Percentiles rank a stretch among this genome's conserved stretches.
phyloP scores from a whole-genome alignment of 768 basidiomycete species.

The Cystobasidium onofrii region DNA sequence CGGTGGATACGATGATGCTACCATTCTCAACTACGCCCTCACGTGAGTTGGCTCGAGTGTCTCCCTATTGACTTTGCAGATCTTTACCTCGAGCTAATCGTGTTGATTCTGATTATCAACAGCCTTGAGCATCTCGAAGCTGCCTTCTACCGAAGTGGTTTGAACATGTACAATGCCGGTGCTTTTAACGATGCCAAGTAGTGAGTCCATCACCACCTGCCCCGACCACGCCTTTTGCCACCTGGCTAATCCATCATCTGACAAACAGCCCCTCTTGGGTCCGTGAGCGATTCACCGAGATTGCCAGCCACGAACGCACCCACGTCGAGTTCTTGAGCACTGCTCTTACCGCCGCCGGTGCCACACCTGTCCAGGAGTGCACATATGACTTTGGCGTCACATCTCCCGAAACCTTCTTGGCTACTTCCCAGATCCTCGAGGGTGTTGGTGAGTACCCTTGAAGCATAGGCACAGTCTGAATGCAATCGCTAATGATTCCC shows the following conservation, averaged over 20 bases:
- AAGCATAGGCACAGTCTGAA: too few relatives aligned
- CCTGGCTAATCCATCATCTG: constrained; percentile 42
- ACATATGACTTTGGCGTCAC: constrained; percentile 55
- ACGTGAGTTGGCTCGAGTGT: constrained; percentile 14
- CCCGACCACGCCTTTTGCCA: constrained; percentile 6
- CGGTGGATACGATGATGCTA: constrained; percentile 28
- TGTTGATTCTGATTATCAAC: constrained; percentile 23
- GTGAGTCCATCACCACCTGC: constrained; percentile 43
- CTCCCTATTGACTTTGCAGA: too few relatives aligned
- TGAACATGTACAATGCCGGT: constrained; percentile 49
- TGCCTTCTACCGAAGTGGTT: constrained; percentile 43
- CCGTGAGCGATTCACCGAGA: constrained; percentile 29
- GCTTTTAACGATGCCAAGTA: constrained; percentile 49
- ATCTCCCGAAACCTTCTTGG: constrained; percentile 52
- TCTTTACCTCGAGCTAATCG: not conserved
- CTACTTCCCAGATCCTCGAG: constrained; percentile 53
- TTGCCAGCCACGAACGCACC: constrained; percentile 51
- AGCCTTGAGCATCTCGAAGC: constrained; percentile 47
- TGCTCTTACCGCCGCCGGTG: constrained; percentile 47
- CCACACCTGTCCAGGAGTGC: constrained; percentile 51
- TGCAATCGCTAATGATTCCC: too few relatives aligned
- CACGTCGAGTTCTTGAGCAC: constrained; percentile 54
- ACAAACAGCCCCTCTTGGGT: constrained; percentile 44
- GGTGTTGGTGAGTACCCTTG: constrained; percentile 50
- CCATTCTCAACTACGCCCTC: constrained; percentile 38